phyloP scores from a whole-genome alignment of 768 basidiomycete species.

The Suillus lakei region DNA sequence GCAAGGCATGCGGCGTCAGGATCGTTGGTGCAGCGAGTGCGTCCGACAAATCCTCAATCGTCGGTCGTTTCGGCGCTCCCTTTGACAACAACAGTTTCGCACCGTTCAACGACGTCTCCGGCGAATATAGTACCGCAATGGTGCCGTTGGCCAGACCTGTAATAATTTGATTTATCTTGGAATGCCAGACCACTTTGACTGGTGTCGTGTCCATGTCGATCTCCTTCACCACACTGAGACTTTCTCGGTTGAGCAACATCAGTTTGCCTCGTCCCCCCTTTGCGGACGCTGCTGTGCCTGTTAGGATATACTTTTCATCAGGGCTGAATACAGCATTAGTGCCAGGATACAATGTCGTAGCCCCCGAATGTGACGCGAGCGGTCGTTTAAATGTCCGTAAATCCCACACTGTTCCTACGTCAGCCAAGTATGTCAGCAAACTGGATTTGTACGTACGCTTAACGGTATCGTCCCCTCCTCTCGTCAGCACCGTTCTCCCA shows the following conservation, averaged over 20 bases:
- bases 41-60: conserved; percentile 88
- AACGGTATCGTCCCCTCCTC: conserved; percentile 94
- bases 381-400: conserved; percentile 90
- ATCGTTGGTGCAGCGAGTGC: conserved; percentile 86
- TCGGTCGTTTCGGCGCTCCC: conserved; percentile 81
- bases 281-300: conserved; percentile 72
- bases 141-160: conserved; percentile 87
- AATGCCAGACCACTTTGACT: conserved; percentile 93
- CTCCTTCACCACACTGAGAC: conserved; percentile 68
- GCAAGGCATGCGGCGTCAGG: conserved; percentile 88
- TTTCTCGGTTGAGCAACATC: conserved; percentile 72
- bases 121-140: conserved; percentile 92
- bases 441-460: conserved; percentile 71
- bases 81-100: conserved; percentile 89
- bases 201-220: conserved; percentile 78
- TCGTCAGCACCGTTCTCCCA: conserved; percentile 79
- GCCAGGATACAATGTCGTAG: conserved; percentile 84
- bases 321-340: conserved; percentile 97
- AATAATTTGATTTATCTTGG: conserved; percentile 96
- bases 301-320: conserved; percentile 87
- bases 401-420: conserved; percentile 81
- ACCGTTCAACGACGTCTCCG: conserved; percentile 86
- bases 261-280: conserved; percentile 75
- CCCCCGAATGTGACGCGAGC: conserved; percentile 61
- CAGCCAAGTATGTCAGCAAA: conserved; percentile 4